phyloP scores from a whole-genome alignment of 2,329 filamentous ascomycete genomes.

The Fusarium sambucinum region DNA sequence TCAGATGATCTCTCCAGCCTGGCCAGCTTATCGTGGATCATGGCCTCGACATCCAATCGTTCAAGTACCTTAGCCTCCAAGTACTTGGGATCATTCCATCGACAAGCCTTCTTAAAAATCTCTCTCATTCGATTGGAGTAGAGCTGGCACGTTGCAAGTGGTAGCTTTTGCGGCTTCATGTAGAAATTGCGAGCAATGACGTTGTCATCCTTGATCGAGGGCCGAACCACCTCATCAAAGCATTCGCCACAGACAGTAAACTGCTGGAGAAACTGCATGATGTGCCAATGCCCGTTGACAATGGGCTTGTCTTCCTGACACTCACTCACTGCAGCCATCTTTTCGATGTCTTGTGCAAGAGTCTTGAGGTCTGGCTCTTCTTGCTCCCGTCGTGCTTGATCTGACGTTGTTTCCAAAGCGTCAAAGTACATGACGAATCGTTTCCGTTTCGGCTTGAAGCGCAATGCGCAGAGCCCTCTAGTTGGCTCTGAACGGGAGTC shows the following conservation, averaged over 20 bases:
- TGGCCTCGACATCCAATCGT: slow-evolving; percentile 69
- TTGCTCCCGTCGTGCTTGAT: slow-evolving; percentile 60
- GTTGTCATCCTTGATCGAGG: slow-evolving; percentile 65
- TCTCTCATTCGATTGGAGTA: slow-evolving; percentile 84
- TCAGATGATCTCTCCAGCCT: slow-evolving; percentile 55
- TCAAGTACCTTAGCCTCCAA: slow-evolving; percentile 69
- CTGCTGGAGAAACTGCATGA: slow-evolving; percentile 78
- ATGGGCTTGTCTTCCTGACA: slow-evolving; percentile 75
- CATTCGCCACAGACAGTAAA: slow-evolving; percentile 91
- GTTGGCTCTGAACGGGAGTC: slow-evolving; percentile 60
- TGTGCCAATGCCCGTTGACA: slow-evolving; percentile 78
- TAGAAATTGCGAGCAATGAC: slow-evolving; percentile 75
- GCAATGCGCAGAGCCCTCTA: slow-evolving; percentile 76
- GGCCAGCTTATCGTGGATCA: slow-evolving; percentile 67
- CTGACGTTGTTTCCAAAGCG: slow-evolving; percentile 68
- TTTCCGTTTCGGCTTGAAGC: slow-evolving; percentile 65
- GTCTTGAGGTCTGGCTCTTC: slow-evolving; percentile 67
- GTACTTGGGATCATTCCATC: slow-evolving; percentile 74
- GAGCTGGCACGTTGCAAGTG: slow-evolving; percentile 76
- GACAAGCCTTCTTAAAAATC: slow-evolving; percentile 75
- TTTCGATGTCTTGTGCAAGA: slow-evolving; percentile 73
- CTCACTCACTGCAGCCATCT: slow-evolving; percentile 68
- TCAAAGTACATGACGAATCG: slow-evolving; percentile 72
- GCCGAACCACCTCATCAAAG: slow-evolving; percentile 82
- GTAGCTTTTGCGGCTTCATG: slow-evolving; percentile 67